Percentiles rank a stretch among this genome's conserved stretches.
phyloP scores from a whole-genome alignment of 176 grass and related monocot species.

The Poa pratensis region DNA sequence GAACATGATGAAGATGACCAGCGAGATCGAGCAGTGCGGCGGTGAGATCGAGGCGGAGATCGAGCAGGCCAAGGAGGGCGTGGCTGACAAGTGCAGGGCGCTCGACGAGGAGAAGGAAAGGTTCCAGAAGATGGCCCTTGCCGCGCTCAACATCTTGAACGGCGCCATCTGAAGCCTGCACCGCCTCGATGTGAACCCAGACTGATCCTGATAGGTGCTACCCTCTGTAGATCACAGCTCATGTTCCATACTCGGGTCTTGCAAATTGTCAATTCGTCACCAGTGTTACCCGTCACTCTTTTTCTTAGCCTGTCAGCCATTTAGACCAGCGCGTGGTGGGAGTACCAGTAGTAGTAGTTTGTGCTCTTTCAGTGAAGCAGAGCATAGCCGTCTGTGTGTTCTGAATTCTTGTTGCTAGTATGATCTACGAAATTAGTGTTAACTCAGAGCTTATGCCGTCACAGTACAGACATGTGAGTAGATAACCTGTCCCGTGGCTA shows the following conservation, averaged over 20 bases:
- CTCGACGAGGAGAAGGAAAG: conserved; percentile 77
- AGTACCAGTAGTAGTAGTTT: background rate
- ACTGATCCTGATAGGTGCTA: background rate
- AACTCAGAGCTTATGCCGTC: background rate
- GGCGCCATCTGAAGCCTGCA: conserved; percentile 10
- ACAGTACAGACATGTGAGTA: background rate
- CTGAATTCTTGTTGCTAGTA: background rate
- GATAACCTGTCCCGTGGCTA: background rate
- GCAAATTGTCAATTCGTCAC: background rate
- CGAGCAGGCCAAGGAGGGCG: conserved; percentile 73
- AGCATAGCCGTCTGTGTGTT: background rate
- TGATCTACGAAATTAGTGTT: background rate
- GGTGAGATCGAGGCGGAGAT: conserved; percentile 80
- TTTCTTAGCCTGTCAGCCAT: conserved; percentile 2
- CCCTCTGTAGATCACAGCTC: background rate
- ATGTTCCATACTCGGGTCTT: background rate
- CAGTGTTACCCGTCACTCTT: background rate
- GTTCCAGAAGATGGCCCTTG: conserved; percentile 78
- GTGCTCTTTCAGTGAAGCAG: conserved; percentile 16
- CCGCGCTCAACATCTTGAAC: conserved; percentile 74
- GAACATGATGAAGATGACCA: conserved; percentile 81
- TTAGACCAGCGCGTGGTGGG: background rate
- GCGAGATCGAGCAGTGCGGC: conserved; percentile 80
- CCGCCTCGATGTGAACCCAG: background rate
- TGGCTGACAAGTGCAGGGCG: conserved; percentile 51